Percentiles rank a stretch among this genome's conserved stretches.
These are phyloP conservation scores for Kregervanrija delftensis DNA, from an alignment of 805 yeast species.

Conservation along the genomic window DNA sequence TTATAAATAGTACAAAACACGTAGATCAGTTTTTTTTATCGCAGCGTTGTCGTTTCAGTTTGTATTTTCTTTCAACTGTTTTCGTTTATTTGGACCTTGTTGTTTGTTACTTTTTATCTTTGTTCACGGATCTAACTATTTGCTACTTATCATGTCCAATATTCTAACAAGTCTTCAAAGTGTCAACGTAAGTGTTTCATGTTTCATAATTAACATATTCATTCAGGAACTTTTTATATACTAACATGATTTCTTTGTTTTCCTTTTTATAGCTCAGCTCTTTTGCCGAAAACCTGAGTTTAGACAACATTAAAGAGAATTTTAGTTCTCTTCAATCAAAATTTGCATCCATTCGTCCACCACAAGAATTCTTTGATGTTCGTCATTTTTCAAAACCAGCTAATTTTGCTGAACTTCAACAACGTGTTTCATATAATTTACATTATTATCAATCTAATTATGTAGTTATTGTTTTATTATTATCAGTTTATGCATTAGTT, in stretches of 20 bases:
- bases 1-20: no score
- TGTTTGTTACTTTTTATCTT: background rate
- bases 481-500: constrained; percentile 78
- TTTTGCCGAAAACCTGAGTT: constrained; percentile 39
- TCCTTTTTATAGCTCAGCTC: constrained; percentile 14
- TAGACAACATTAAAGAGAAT: constrained; percentile 39
- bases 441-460: constrained; percentile 86
- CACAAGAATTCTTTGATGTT: constrained; percentile 89
- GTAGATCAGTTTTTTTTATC: no score
- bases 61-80: no score
- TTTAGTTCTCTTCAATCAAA: constrained; percentile 50
- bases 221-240: background rate
- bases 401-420: constrained; percentile 82
- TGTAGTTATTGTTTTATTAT: constrained; percentile 58
- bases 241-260: background rate
- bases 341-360: constrained; percentile 72
- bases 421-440: constrained; percentile 80
- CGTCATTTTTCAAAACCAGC: constrained; percentile 87
- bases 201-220: background rate
- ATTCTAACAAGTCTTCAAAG: constrained; percentile 6
- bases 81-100: no score
- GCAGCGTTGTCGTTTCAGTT: no score
- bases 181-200: constrained; percentile 9
- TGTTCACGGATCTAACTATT: background rate
- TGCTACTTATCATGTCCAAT: constrained; percentile 4